Conservation (phyloP, 2,329 filamentous ascomycete genomes). For the Aschersonia sp. region DNA sequence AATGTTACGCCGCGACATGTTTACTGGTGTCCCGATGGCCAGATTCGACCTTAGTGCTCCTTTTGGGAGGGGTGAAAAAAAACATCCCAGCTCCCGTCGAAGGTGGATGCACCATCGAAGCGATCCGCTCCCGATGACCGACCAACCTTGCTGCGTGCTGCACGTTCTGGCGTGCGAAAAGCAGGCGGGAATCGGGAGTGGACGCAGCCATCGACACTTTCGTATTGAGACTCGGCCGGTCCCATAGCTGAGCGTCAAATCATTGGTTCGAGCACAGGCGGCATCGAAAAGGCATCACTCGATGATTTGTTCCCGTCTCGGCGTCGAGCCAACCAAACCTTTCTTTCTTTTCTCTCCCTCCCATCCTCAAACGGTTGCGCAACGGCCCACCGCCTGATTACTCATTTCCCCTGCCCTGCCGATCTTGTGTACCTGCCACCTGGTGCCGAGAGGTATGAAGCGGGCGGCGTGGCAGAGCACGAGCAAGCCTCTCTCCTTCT, state of each 20-base stretch:
- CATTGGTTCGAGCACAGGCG: no score
- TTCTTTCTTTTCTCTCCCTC: not conserved
- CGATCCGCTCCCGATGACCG: not conserved
- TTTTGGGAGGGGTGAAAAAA: no score
- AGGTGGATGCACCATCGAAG: not conserved
- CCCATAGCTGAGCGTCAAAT: no score
- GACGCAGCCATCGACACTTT: no score
- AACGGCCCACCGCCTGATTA: not conserved
- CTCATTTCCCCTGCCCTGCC: not conserved
- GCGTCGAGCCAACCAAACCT: no score
- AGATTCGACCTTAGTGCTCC: not conserved
- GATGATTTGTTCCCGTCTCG: no score
- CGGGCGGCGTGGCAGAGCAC: not conserved
- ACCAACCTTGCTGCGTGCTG: no score
- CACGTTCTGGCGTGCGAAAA: not conserved
- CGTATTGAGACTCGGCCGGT: no score
- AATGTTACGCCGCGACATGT: not conserved
- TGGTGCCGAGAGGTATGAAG: not conserved
- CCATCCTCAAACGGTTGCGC: not conserved
- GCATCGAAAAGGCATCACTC: no score
- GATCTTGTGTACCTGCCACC: not conserved
- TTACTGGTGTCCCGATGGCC: not conserved
- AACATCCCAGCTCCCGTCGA: no score
- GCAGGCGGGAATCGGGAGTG: not conserved
- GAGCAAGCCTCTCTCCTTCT: not conserved